phyloP scores from a whole-genome alignment of 768 basidiomycete species.

The Lyophyllum atratum region DNA sequence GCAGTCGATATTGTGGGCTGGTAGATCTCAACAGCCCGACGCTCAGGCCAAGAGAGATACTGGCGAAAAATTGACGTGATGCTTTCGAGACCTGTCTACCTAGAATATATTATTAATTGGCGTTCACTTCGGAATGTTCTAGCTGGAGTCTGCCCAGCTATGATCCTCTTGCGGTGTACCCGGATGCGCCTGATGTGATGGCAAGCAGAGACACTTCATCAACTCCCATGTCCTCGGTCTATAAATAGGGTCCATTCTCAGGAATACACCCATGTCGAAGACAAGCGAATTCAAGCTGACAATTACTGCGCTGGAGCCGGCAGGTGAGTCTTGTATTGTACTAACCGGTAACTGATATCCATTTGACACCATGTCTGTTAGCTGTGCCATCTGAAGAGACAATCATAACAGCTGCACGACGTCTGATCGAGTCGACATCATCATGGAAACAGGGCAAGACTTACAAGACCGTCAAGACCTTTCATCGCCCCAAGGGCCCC shows the following conservation, averaged over 20 bases:
- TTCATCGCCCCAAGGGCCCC: constrained; percentile 49
- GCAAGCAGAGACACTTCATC: not conserved
- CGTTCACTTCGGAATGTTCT: not conserved
- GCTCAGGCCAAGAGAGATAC: constrained; percentile 15
- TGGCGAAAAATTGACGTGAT: constrained; percentile 20
- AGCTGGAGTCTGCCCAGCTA: not conserved
- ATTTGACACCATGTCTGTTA: constrained; percentile 22
- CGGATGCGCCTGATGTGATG: not conserved
- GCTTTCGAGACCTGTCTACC: constrained; percentile 6
- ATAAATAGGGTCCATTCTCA: constrained; percentile 13
- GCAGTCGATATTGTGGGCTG: constrained; percentile 83
- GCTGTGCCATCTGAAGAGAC: constrained; percentile 64
- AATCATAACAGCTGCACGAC: constrained; percentile 52
- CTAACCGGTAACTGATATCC: not conserved
- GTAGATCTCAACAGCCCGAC: constrained; percentile 57
- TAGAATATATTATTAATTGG: constrained; percentile 2
- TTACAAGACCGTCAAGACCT: constrained; percentile 59
- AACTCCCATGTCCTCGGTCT: not conserved
- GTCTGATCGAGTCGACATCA: constrained; percentile 55
- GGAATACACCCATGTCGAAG: constrained; percentile 23
- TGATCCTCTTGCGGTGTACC: not conserved
- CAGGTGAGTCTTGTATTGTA: constrained; percentile 12
- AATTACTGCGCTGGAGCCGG: constrained; percentile 14
- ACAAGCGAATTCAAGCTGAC: constrained; percentile 13
- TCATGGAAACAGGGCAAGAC: constrained; percentile 73